Percentiles rank a stretch among this genome's conserved stretches.
These are phyloP conservation scores for Raffaelea ambrosiae DNA, from an alignment of 2,329 filamentous ascomycete genomes.

Conservation along the genomic window DNA sequence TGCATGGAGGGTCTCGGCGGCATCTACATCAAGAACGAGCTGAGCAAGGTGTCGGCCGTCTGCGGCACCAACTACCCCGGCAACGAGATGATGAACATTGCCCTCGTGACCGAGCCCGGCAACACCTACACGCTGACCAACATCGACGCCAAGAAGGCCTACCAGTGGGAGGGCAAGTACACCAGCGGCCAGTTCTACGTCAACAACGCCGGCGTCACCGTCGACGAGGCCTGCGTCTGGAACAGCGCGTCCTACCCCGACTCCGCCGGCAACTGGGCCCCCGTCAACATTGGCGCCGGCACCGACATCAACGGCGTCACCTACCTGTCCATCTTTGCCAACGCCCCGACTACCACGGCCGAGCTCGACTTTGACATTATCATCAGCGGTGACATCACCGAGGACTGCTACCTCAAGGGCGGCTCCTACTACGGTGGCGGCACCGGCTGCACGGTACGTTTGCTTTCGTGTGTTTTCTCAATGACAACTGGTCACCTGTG, in stretches of 20 bases:
- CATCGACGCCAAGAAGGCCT: conserved; percentile 65
- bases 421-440: conserved; percentile 52
- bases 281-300: conserved; percentile 77
- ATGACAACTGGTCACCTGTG: too few species aligned
- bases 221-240: conserved; percentile 72
- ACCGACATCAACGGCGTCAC: conserved; percentile 54
- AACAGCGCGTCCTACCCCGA: conserved; percentile 36
- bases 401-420: conserved; percentile 55
- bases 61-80: conserved; percentile 97
- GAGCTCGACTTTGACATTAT: conserved; percentile 71
- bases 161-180: conserved; percentile 61
- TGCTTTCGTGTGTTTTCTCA: background rate
- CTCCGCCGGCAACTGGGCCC: conserved; percentile 74
- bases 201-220: conserved; percentile 66
- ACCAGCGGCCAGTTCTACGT: conserved; percentile 97
- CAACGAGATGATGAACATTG: conserved; percentile 79
- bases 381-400: conserved; percentile 56
- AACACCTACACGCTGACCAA: conserved; percentile 59
- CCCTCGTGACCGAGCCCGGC: conserved; percentile 56
- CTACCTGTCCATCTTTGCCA: conserved; percentile 79
- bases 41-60: conserved; percentile 57
- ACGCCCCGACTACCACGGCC: conserved; percentile 63
- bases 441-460: conserved; percentile 74
- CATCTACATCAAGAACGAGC: conserved; percentile 67
- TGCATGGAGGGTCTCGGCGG: conserved; percentile 66